Conservation (phyloP, 208 protist species). For the Crithidia fasciculata region DNA sequence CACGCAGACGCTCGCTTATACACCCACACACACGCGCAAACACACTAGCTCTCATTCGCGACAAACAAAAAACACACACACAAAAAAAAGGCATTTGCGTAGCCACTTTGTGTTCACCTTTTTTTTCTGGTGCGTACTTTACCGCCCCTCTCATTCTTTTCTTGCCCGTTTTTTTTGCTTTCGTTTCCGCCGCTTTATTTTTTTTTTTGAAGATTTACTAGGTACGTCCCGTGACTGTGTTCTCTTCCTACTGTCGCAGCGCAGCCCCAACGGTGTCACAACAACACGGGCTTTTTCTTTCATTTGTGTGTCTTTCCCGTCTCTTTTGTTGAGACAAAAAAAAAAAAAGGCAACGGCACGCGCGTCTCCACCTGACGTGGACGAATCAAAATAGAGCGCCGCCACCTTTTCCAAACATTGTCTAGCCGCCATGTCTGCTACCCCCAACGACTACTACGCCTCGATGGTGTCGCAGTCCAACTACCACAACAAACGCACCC, state of each 20-base stretch:
- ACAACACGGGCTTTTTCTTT: background rate
- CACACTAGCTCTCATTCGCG: too few species aligned
- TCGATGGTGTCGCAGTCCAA: slow-evolving; percentile 63
- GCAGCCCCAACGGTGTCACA: background rate
- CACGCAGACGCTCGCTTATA: too few species aligned
- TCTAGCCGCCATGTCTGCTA: slow-evolving; percentile 28
- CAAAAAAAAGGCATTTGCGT: background rate
- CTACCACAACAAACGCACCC: slow-evolving; percentile 29
- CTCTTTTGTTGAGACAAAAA: too few species aligned
- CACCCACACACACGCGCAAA: too few species aligned
- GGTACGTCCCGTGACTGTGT: too few species aligned
- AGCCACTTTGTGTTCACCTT: background rate
- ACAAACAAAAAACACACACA: background rate
- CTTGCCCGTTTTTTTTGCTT: background rate
- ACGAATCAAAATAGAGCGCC: too few species aligned
- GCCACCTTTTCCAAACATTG: background rate
- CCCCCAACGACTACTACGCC: slow-evolving; percentile 49
- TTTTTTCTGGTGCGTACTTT: slow-evolving; percentile 8
- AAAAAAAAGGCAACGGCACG: too few species aligned
- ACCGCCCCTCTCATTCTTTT: background rate
- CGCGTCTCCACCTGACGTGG: too few species aligned
- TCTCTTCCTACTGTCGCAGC: too few species aligned
- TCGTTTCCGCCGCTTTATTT: slow-evolving; percentile 6
- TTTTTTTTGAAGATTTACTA: background rate
- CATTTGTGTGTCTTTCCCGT: background rate